Conservation (phyloP, 345 rosid species). For the Boechera divaricarpa region DNA sequence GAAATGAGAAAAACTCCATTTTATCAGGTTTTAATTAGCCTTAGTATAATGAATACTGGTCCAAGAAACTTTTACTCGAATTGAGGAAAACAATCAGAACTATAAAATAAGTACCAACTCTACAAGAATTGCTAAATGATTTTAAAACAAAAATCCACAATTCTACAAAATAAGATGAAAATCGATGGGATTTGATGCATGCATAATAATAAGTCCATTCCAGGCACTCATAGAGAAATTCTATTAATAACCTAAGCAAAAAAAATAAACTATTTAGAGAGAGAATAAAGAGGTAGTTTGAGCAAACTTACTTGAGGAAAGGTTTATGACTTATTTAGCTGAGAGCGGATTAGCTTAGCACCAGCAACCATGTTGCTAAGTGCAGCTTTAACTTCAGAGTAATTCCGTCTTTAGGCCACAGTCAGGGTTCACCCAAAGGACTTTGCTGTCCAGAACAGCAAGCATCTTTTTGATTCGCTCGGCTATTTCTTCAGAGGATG, state of each 20-base stretch:
- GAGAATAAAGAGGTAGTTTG: conserved; percentile 1
- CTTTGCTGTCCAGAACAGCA: conserved; percentile 61
- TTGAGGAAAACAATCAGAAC: conserved; percentile 19
- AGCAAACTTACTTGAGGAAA: conserved; percentile 33
- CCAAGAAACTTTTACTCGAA: conserved; percentile 15
- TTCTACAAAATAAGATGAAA: conserved; percentile 2
- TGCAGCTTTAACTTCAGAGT: conserved; percentile 63
- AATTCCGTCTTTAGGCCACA: conserved; percentile 73
- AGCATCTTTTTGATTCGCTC: conserved; percentile 74
- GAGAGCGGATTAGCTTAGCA: conserved; percentile 62
- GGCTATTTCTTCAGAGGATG: conserved; percentile 62
- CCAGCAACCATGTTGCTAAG: conserved; percentile 66
- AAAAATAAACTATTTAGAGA: neutral
- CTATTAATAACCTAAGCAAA: neutral
- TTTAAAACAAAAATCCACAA: neutral
- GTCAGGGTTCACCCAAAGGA: conserved; percentile 75
- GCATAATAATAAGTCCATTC: neutral
- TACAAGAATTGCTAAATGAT: conserved; percentile 3
- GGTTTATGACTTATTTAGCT: conserved; percentile 40
- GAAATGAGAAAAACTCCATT: conserved; percentile 11
- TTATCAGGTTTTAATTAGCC: conserved; percentile 14
- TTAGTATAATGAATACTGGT: conserved; percentile 1
- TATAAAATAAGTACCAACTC: neutral
- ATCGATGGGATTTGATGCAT: conserved; percentile 2
- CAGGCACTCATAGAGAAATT: neutral